Evolutionary conservation across 495 filamentous ascomycete species (phyloP).

Genomic region (Aspergillus baeticus): DNA sequence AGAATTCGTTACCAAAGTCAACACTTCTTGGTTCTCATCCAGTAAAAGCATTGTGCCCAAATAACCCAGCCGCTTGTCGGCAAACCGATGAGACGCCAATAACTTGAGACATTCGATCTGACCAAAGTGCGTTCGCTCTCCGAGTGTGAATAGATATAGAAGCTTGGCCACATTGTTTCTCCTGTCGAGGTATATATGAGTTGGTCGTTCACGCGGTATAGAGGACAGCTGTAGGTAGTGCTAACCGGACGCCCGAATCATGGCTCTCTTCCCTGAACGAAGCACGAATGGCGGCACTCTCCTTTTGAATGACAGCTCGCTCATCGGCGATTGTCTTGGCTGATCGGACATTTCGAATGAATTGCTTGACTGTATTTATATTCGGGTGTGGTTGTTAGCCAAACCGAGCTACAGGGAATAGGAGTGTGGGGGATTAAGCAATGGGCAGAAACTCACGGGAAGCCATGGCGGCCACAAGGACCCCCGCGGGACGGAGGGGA

Average conservation of each 20-base stretch:
- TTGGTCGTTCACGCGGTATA: constrained; percentile 8
- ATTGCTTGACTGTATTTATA: constrained; percentile 81
- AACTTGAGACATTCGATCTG: constrained; percentile 99
- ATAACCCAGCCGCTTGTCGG: constrained; percentile 95
- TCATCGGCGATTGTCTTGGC: constrained; percentile 99
- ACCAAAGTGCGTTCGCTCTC: constrained; percentile 96
- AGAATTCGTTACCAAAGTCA: constrained; percentile 96
- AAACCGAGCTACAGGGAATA: constrained; percentile 9
- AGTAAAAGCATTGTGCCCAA: constrained; percentile 93
- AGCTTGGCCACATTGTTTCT: constrained; percentile 99
- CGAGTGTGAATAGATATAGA: constrained; percentile 97
- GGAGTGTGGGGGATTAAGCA: constrained; percentile 35
- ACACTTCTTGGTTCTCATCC: constrained; percentile 97
- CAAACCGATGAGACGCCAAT: constrained; percentile 93
- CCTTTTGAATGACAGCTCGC: constrained; percentile 95
- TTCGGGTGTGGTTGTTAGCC: constrained; percentile 14
- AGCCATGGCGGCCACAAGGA: constrained; percentile 57
- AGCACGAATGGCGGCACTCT: constrained; percentile 94
- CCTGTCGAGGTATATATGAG: constrained; percentile 51
- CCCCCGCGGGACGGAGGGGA: constrained; percentile 32
- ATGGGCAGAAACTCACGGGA: constrained; percentile 56
- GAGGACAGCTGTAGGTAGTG: constrained; percentile 14
- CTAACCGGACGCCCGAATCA: constrained; percentile 82
- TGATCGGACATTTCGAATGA: constrained; percentile 97
- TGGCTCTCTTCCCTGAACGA: constrained; percentile 96